Evolutionary conservation across 1,284 basidiomycete species (phyloP).

Genomic region (Gomphus bonarii): DNA sequence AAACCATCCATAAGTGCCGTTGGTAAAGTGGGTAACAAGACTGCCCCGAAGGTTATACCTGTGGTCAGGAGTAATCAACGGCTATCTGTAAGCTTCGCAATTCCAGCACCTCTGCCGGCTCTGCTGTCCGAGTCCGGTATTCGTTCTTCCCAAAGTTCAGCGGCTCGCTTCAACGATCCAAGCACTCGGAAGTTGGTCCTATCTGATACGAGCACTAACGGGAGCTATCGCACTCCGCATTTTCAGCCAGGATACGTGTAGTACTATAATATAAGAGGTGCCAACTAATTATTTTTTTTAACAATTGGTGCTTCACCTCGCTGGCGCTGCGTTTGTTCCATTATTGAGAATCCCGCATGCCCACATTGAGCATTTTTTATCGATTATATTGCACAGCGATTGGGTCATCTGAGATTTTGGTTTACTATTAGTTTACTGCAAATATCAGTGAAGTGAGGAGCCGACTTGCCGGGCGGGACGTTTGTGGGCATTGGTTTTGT

Average conservation of each 20-base stretch:
- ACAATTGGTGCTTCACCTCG: neutral
- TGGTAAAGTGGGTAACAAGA: neutral
- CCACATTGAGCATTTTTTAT: too few relatives aligned
- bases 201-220: neutral
- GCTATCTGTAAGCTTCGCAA: neutral
- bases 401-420: too few relatives aligned
- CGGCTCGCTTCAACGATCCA: neutral
- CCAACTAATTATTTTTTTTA: neutral
- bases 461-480: neutral
- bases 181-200: too few relatives aligned
- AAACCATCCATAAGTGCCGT: constrained; percentile 3
- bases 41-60: neutral
- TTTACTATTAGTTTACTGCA: neutral
- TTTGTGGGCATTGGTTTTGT: neutral
- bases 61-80: neutral
- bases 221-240: neutral
- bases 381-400: neutral
- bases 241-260: neutral
- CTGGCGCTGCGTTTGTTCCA: too few relatives aligned
- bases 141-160: neutral
- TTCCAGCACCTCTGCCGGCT: neutral
- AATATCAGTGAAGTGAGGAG: neutral
- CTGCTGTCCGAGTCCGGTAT: neutral
- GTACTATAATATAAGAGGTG: neutral
- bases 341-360: neutral